Percentiles rank a stretch among this genome's conserved stretches.
Conservation (phyloP, 2,329 filamentous ascomycete genomes). For the Akanthomyces muscarius region DNA sequence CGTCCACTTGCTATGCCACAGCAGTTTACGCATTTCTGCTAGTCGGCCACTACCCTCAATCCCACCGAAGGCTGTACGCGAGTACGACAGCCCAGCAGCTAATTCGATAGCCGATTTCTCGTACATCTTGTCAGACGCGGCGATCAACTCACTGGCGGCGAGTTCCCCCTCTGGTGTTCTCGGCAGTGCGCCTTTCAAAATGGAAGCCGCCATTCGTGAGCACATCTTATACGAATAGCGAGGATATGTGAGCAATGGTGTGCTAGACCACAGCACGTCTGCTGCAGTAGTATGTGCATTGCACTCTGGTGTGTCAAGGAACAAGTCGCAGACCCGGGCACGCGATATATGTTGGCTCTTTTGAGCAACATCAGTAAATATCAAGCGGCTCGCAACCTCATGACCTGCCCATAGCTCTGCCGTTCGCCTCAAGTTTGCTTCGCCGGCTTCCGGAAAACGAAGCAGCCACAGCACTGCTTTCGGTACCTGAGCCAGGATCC, state of each 20-base stretch:
- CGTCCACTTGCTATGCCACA: constrained; percentile 80
- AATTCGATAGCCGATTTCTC: constrained; percentile 71
- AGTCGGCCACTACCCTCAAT: constrained; percentile 64
- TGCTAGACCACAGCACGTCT: constrained; percentile 94
- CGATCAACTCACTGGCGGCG: constrained; percentile 73
- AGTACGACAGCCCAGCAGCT: constrained; percentile 61
- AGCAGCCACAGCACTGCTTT: constrained; percentile 92
- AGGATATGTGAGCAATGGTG: constrained; percentile 83
- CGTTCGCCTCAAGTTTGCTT: constrained; percentile 76
- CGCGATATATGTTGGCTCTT: constrained; percentile 92
- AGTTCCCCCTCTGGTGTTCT: constrained; percentile 60
- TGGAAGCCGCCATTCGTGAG: constrained; percentile 94
- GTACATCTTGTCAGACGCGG: constrained; percentile 74
- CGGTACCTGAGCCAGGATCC: constrained; percentile 79
- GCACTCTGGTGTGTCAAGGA: constrained; percentile 95
- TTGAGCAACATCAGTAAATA: constrained; percentile 95
- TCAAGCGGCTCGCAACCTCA: constrained; percentile 78
- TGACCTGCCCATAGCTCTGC: constrained; percentile 79
- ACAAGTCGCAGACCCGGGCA: constrained; percentile 87
- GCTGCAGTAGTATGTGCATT: constrained; percentile 97
- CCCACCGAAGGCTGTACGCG: constrained; percentile 37
- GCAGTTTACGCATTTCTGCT: constrained; percentile 70
- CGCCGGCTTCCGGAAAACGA: constrained; percentile 92
- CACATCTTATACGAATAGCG: constrained; percentile 99
- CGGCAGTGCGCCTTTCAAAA: constrained; percentile 83